These are phyloP conservation scores for Cytidiella melzeri DNA, from an alignment of 768 basidiomycete species.

Conservation along the genomic window DNA sequence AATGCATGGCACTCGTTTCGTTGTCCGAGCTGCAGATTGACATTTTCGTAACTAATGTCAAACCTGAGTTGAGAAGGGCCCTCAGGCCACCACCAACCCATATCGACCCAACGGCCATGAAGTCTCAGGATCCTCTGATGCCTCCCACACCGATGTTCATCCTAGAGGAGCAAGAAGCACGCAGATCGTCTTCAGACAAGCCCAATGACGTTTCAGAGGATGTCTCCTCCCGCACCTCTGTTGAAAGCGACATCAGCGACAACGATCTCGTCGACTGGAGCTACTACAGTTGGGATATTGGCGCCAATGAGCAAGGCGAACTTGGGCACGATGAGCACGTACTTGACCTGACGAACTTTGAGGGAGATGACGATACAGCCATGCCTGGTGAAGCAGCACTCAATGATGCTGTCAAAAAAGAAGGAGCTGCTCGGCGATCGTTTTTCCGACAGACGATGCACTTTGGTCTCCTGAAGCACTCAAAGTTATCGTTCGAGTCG, in stretches of 20 bases:
- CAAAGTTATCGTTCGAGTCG: neutral
- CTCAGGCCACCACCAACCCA: slow-evolving; percentile 1
- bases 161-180: neutral
- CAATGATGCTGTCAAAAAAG: slow-evolving; percentile 46
- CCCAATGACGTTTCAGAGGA: slow-evolving; percentile 18
- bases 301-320: slow-evolving; percentile 30
- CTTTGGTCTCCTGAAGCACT: neutral
- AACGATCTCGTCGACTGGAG: slow-evolving; percentile 36
- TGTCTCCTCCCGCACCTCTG: slow-evolving; percentile 13
- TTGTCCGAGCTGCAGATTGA: slow-evolving; percentile 49
- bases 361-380: slow-evolving; percentile 61
- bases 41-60: slow-evolving; percentile 66
- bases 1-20: slow-evolving; percentile 52
- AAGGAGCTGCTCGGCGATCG: slow-evolving; percentile 37
- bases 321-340: slow-evolving; percentile 42
- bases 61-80: slow-evolving; percentile 16
- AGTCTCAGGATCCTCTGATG: slow-evolving; percentile 23
- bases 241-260: slow-evolving; percentile 17
- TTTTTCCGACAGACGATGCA: slow-evolving; percentile 12
- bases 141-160: slow-evolving; percentile 28
- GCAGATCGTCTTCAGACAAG: slow-evolving; percentile 18
- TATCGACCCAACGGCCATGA: neutral
- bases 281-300: slow-evolving; percentile 34
- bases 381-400: slow-evolving; percentile 53
- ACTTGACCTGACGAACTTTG: slow-evolving; percentile 70